Conservation (phyloP, 345 rosid species). For the Rhodomyrtus tomentosa region DNA sequence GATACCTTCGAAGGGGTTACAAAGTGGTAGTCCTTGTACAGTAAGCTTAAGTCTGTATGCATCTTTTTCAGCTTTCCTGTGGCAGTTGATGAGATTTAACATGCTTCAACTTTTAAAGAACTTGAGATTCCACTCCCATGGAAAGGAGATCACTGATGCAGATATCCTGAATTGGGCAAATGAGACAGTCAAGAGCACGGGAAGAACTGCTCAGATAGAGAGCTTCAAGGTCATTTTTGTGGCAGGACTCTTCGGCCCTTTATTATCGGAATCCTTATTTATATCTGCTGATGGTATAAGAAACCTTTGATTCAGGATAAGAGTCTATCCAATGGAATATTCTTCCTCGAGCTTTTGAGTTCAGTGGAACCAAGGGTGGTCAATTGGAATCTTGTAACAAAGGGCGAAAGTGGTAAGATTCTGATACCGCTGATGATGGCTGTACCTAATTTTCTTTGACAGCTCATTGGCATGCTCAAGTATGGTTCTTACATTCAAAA, state of each 20-base stretch:
- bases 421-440: neutral
- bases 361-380: slow-evolving; percentile 93
- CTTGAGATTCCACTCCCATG: slow-evolving; percentile 64
- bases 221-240: slow-evolving; percentile 62
- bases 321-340: slow-evolving; percentile 60
- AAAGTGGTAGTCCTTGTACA: neutral
- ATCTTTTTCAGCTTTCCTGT: slow-evolving; percentile 64
- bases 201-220: slow-evolving; percentile 49
- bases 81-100: slow-evolving; percentile 87
- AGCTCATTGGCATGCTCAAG: neutral
- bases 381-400: slow-evolving; percentile 93
- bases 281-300: neutral
- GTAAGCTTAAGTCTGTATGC: neutral
- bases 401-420: slow-evolving; percentile 74
- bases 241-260: neutral
- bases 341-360: slow-evolving; percentile 86
- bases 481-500: neutral
- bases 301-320: slow-evolving; percentile 48
- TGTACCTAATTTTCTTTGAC: neutral
- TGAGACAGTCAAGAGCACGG: slow-evolving; percentile 44
- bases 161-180: slow-evolving; percentile 82
- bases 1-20: neutral
- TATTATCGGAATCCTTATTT: neutral
- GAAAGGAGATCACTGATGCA: slow-evolving; percentile 69
- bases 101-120: slow-evolving; percentile 87